These are phyloP conservation scores for Colletotrichum filicis DNA, from an alignment of 2,329 filamentous ascomycete genomes.

Conservation along the genomic window DNA sequence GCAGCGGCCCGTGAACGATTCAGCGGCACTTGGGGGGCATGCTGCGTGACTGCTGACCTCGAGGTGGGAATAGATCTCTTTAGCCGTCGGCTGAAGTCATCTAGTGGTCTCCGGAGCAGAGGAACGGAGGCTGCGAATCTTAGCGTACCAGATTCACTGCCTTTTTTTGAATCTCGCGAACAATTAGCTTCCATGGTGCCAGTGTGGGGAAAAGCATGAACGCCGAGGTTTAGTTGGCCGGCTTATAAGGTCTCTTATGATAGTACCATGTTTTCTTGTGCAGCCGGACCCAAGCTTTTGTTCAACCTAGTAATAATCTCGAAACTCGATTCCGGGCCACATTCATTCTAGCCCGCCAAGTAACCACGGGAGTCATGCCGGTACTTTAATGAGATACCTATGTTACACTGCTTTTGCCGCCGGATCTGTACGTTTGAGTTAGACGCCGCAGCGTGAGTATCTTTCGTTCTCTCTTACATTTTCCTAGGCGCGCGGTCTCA, in stretches of 20 bases:
- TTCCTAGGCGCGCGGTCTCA: no score
- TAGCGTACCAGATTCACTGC: not conserved
- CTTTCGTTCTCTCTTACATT: not conserved
- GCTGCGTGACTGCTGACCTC: not conserved
- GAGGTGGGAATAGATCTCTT: not conserved
- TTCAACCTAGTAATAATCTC: not conserved
- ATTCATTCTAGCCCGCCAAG: not conserved
- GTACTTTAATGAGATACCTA: not conserved
- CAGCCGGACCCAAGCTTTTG: not conserved
- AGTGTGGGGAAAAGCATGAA: not conserved
- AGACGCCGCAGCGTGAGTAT: not conserved
- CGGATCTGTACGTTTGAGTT: not conserved
- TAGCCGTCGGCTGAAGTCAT: not conserved
- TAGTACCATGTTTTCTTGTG: not conserved
- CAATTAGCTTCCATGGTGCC: not conserved
- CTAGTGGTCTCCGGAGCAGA: not conserved
- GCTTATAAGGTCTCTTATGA: not conserved
- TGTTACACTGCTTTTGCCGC: not conserved
- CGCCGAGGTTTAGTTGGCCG: not conserved
- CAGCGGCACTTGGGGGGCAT: not conserved
- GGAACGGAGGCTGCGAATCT: not conserved
- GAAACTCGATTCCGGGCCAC: not conserved
- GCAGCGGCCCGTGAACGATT: constrained; percentile 5
- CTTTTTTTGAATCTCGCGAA: no score
- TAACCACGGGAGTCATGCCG: not conserved